These are phyloP conservation scores for Neostapfia colusana DNA, from an alignment of 176 grass and related monocot genomes.

Conservation along the genomic window DNA sequence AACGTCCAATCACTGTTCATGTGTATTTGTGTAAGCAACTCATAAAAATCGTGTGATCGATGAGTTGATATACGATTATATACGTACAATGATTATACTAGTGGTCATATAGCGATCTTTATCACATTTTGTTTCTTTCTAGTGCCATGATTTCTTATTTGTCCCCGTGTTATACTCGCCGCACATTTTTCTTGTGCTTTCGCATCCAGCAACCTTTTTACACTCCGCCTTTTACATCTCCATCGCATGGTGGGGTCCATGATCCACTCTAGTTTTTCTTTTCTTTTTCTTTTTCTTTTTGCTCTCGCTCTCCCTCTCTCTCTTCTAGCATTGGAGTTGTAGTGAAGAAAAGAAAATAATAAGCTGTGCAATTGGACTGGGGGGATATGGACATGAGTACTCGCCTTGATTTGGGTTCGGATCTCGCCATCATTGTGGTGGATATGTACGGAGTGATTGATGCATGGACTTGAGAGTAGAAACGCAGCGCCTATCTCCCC, in stretches of 20 bases:
- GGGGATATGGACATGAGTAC: not conserved
- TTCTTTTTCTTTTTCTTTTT: not conserved
- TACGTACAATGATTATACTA: too few relatives aligned
- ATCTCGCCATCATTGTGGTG: not conserved
- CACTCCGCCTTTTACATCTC: not conserved
- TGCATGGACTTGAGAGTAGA: not conserved
- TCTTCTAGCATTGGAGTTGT: not conserved
- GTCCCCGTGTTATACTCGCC: slow-evolving; percentile 24
- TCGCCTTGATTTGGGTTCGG: not conserved
- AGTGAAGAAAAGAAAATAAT: not conserved
- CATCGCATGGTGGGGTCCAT: slow-evolving; percentile 20
- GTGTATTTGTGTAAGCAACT: too few relatives aligned
- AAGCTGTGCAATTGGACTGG: not conserved
- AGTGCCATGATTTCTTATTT: slow-evolving; percentile 27
- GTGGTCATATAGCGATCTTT: too few relatives aligned
- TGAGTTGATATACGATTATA: too few relatives aligned
- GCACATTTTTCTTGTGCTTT: not conserved
- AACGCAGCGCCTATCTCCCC: not conserved
- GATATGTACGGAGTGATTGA: not conserved
- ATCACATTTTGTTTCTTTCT: slow-evolving; percentile 4
- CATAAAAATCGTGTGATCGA: too few relatives aligned
- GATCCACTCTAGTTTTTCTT: not conserved
- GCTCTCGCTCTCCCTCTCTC: too few relatives aligned
- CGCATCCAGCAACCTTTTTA: not conserved
- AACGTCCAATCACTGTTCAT: too few relatives aligned